Evolutionary conservation across 2,329 filamentous ascomycete genomes (phyloP).

Genomic region (Colletotrichum caudatum): DNA sequence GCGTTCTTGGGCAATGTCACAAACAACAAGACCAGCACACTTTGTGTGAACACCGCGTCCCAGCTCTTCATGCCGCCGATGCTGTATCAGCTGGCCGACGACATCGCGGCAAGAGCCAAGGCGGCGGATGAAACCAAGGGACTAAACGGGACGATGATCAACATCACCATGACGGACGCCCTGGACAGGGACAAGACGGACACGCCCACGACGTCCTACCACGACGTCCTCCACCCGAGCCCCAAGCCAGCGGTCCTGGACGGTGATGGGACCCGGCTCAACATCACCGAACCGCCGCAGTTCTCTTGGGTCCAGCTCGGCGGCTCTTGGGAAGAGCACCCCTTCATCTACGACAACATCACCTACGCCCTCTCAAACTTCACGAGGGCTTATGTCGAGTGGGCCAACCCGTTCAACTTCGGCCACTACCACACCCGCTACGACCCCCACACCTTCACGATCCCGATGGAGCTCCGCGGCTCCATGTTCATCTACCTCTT

Average conservation of each 20-base stretch:
- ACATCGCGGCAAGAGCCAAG: slow-evolving; percentile 39
- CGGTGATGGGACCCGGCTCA: slow-evolving; percentile 47
- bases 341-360: slow-evolving; percentile 54
- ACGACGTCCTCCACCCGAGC: neutral
- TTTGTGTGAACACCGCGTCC: slow-evolving; percentile 52
- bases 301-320: slow-evolving; percentile 54
- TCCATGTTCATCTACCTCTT: slow-evolving; percentile 57
- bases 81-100: slow-evolving; percentile 47
- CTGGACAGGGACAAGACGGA: slow-evolving; percentile 4
- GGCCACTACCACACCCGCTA: slow-evolving; percentile 55
- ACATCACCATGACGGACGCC: slow-evolving; percentile 1
- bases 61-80: slow-evolving; percentile 47
- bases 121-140: neutral
- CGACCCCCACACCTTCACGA: slow-evolving; percentile 57
- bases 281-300: slow-evolving; percentile 52
- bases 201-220: slow-evolving; percentile 12
- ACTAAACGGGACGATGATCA: slow-evolving; percentile 16
- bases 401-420: slow-evolving; percentile 57
- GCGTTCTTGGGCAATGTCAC: slow-evolving; percentile 49
- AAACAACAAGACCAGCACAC: slow-evolving; percentile 45
- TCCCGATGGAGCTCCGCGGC: slow-evolving; percentile 57
- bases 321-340: slow-evolving; percentile 57
- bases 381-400: slow-evolving; percentile 52
- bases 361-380: slow-evolving; percentile 55
- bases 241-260: slow-evolving; percentile 23